These are phyloP conservation scores for Epichloe brachyelytri DNA, from an alignment of 2,329 filamentous ascomycete species.

Conservation along the genomic window DNA sequence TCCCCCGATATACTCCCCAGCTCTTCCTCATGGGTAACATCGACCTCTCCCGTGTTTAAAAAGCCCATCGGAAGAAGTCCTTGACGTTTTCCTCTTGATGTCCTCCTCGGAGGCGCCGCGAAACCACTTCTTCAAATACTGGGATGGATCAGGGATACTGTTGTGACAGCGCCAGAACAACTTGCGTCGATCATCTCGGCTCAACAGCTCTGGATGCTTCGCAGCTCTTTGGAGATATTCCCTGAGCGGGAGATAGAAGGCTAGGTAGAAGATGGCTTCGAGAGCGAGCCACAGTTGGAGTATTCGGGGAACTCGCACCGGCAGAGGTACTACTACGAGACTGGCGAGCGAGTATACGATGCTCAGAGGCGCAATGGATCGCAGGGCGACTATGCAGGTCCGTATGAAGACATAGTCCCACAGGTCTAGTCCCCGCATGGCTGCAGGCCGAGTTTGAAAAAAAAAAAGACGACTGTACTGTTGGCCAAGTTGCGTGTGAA, in stretches of 20 bases:
- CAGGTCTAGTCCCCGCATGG: no score
- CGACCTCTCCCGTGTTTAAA: slow-evolving; percentile 31
- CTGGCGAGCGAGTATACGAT: slow-evolving; percentile 29
- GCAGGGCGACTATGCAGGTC: slow-evolving; percentile 32
- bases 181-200: slow-evolving; percentile 30
- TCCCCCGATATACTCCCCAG: slow-evolving; percentile 37
- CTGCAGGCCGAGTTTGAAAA: no score
- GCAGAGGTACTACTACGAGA: slow-evolving; percentile 8
- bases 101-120: slow-evolving; percentile 35
- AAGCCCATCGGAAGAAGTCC: slow-evolving; percentile 51
- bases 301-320: slow-evolving; percentile 15
- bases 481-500: no score
- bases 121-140: slow-evolving; percentile 46
- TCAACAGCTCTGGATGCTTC: slow-evolving; percentile 31
- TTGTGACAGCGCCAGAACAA: slow-evolving; percentile 38
- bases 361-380: slow-evolving; percentile 35
- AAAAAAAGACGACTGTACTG: no score
- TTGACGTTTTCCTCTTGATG: slow-evolving; percentile 47
- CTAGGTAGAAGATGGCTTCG: slow-evolving; percentile 42
- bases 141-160: slow-evolving; percentile 37
- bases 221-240: slow-evolving; percentile 37
- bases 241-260: slow-evolving; percentile 39
- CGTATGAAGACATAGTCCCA: slow-evolving; percentile 27
- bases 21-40: slow-evolving; percentile 35
- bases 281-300: slow-evolving; percentile 31